These are phyloP conservation scores for Primulina tabacum DNA, from an alignment of 257 asterid genomes.

Conservation along the genomic window DNA sequence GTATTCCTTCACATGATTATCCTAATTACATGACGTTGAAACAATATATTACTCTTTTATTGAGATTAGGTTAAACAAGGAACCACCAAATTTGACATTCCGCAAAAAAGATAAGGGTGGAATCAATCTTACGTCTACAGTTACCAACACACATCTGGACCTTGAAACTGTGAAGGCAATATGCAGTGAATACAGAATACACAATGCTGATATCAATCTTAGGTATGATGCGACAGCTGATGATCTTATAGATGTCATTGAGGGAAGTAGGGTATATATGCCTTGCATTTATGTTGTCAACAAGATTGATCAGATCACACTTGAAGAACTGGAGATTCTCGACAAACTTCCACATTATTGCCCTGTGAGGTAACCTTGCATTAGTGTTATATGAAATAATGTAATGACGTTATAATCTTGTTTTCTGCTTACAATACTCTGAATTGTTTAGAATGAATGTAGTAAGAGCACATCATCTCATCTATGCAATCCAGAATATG, in stretches of 20 bases:
- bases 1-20: background rate
- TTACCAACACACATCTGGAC: slow-evolving; percentile 74
- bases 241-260: slow-evolving; percentile 96
- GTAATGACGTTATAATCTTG: background rate
- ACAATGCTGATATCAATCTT: slow-evolving; percentile 88
- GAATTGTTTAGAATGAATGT: background rate
- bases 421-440: background rate
- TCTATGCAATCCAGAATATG: background rate
- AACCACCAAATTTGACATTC: slow-evolving; percentile 90
- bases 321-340: slow-evolving; percentile 94
- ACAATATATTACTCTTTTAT: too few relatives aligned
- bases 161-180: slow-evolving; percentile 96
- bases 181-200: slow-evolving; percentile 91
- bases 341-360: slow-evolving; percentile 98
- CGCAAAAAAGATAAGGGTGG: slow-evolving; percentile 98
- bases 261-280: slow-evolving; percentile 89
- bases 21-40: background rate
- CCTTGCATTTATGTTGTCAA: slow-evolving; percentile 96
- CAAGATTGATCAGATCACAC: slow-evolving; percentile 95
- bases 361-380: slow-evolving; percentile 69
- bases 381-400: background rate
- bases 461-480: background rate
- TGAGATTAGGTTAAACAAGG: slow-evolving; percentile 76
- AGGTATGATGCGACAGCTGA: slow-evolving; percentile 96
- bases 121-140: slow-evolving; percentile 86